Evolutionary conservation across 768 basidiomycete genomes (phyloP).

Genomic region (Mycena venus): DNA sequence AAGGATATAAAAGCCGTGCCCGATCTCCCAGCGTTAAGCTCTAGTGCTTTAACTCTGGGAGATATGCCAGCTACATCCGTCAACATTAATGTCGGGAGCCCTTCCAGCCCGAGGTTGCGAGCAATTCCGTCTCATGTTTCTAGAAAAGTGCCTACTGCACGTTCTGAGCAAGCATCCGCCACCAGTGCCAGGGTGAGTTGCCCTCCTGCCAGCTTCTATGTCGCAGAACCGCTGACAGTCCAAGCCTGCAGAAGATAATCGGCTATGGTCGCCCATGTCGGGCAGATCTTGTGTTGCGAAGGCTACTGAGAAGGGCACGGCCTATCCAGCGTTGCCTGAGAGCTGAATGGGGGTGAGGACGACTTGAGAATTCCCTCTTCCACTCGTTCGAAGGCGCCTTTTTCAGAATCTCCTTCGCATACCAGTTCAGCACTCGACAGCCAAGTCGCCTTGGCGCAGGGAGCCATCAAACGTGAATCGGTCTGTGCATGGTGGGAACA

Average conservation of each 20-base stretch:
- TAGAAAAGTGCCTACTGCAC: slow-evolving; percentile 32
- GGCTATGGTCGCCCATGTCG: slow-evolving; percentile 64
- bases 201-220: no score
- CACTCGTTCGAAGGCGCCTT: slow-evolving; percentile 51
- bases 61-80: slow-evolving; percentile 59
- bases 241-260: slow-evolving; percentile 45
- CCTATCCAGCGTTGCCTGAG: slow-evolving; percentile 72
- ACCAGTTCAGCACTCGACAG: slow-evolving; percentile 39
- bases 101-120: slow-evolving; percentile 51
- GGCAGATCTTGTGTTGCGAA: slow-evolving; percentile 59
- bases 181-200: no score
- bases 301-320: slow-evolving; percentile 56
- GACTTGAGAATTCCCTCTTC: slow-evolving; percentile 42
- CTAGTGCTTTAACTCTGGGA: slow-evolving; percentile 45
- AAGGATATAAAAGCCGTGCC: slow-evolving; percentile 28
- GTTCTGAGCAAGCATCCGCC: no score
- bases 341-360: slow-evolving; percentile 58
- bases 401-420: slow-evolving; percentile 74
- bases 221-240: slow-evolving; percentile 51
- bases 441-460: slow-evolving; percentile 46
- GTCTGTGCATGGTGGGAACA: slow-evolving; percentile 40
- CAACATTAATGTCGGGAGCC: slow-evolving; percentile 62
- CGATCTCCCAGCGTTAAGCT: slow-evolving; percentile 22
- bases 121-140: slow-evolving; percentile 48
- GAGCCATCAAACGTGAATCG: slow-evolving; percentile 38